phyloP scores from a whole-genome alignment of 208 protist genomes.

The Acanthamoeba sp. region DNA sequence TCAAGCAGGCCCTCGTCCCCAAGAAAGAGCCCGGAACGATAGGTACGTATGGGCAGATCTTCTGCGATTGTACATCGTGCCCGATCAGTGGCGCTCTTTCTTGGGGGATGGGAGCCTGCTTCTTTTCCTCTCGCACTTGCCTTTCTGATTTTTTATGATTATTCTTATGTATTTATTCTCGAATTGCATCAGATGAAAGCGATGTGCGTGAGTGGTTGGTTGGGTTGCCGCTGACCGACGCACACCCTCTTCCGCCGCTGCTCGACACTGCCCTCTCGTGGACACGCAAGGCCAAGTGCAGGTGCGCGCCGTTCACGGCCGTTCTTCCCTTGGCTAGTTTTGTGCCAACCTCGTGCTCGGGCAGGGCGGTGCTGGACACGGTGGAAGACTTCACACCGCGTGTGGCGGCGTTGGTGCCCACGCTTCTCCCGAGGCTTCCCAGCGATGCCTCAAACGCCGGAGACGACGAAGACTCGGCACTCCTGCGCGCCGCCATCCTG shows the following conservation, averaged over 20 bases:
- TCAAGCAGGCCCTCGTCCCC: conserved; percentile 4
- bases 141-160: background rate
- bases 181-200: background rate
- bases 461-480: background rate
- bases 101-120: background rate
- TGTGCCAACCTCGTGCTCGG: background rate
- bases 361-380: conserved; percentile 13
- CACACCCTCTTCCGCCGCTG: conserved; percentile 12
- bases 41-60: background rate
- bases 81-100: too few species aligned
- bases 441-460: background rate
- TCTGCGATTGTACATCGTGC: too few species aligned
- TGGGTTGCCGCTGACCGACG: conserved; percentile 26
- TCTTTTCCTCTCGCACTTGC: background rate
- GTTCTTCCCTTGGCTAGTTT: background rate
- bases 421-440: background rate
- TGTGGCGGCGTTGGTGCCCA: background rate
- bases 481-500: background rate
- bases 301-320: background rate
- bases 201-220: conserved; percentile 31
- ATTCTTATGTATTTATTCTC: background rate
- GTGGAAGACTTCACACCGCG: conserved; percentile 25
- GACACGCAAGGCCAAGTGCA: conserved; percentile 8
- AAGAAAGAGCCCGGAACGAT: conserved; percentile 36
- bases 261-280: conserved; percentile 18